Evolutionary conservation across 208 protist species (phyloP).

Genomic region (Wallacemonas collosoma): DNA sequence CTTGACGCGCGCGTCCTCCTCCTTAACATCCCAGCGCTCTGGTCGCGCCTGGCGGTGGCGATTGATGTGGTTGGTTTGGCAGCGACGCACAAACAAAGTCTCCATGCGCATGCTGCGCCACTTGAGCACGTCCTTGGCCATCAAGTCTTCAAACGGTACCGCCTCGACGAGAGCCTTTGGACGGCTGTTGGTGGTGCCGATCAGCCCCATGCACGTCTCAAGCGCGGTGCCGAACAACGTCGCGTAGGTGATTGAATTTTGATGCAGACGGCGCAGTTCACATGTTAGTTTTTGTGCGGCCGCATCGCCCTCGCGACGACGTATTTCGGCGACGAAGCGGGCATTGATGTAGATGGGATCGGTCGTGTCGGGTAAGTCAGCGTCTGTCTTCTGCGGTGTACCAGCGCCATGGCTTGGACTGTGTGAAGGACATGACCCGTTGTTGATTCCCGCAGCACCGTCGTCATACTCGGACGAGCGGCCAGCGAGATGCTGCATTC

Average conservation of each 20-base stretch:
- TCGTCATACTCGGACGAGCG: not conserved
- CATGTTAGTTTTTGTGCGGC: constrained; percentile 1
- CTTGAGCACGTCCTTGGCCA: constrained; percentile 32
- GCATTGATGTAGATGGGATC: constrained; percentile 13
- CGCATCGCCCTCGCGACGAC: not conserved
- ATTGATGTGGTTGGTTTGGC: constrained; percentile 17
- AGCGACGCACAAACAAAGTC: constrained; percentile 16
- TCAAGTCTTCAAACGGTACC: constrained; percentile 36
- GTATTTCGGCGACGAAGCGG: constrained; percentile 7
- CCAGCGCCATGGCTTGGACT: too few species aligned
- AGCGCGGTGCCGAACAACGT: constrained; percentile 26
- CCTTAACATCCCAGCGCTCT: constrained; percentile 5
- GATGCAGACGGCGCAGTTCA: constrained; percentile 19
- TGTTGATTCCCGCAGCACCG: not conserved
- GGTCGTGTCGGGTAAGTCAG: not conserved
- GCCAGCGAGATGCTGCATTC: not conserved
- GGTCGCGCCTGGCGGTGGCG: not conserved
- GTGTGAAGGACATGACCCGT: too few species aligned
- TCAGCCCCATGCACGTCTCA: constrained; percentile 15
- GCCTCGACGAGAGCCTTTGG: constrained; percentile 37
- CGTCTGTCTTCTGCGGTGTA: not conserved
- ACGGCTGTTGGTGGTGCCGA: constrained; percentile 30
- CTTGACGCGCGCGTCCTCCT: not conserved
- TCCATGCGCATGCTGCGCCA: constrained; percentile 48
- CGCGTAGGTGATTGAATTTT: constrained; percentile 32